These are phyloP conservation scores for Colletotrichum eleusines DNA, from an alignment of 2,329 filamentous ascomycete genomes.

Conservation along the genomic window DNA sequence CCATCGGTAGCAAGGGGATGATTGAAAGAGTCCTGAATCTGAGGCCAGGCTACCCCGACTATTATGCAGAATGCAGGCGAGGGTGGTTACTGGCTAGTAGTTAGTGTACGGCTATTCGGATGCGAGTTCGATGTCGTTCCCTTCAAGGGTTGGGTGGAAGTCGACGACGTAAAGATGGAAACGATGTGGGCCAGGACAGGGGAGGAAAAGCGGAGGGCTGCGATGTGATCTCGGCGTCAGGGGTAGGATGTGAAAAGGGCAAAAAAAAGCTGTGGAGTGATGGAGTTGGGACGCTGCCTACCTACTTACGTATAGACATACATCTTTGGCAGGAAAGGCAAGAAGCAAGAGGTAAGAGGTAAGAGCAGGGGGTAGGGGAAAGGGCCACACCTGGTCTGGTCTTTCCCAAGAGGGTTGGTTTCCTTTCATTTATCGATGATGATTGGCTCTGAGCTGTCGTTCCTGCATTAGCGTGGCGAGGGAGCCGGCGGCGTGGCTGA, in stretches of 20 bases:
- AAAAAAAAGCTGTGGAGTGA: no score
- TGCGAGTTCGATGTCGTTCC: constrained; percentile 6
- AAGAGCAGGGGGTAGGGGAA: no score
- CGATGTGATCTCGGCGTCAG: background rate
- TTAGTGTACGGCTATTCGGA: constrained; percentile 5
- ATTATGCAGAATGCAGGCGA: background rate
- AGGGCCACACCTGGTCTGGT: background rate
- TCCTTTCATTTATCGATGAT: constrained; percentile 2
- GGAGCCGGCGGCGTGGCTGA: constrained; percentile 39
- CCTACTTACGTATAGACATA: no score
- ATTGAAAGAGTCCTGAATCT: background rate
- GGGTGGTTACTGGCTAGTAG: background rate
- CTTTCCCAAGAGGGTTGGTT: constrained; percentile 37
- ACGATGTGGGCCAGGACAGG: constrained; percentile 15
- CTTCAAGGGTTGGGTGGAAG: constrained; percentile 18
- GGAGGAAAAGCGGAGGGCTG: background rate
- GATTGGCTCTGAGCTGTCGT: constrained; percentile 32
- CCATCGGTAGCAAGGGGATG: constrained; percentile 6
- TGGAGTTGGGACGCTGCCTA: no score
- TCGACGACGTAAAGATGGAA: background rate
- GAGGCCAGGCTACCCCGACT: constrained; percentile 4
- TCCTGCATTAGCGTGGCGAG: constrained; percentile 41
- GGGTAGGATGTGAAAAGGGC: constrained; percentile 17
- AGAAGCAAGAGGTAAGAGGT: background rate
- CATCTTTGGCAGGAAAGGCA: background rate